Conservation (phyloP, 169 alveolate genomes). For the Babesia ovis region DNA sequence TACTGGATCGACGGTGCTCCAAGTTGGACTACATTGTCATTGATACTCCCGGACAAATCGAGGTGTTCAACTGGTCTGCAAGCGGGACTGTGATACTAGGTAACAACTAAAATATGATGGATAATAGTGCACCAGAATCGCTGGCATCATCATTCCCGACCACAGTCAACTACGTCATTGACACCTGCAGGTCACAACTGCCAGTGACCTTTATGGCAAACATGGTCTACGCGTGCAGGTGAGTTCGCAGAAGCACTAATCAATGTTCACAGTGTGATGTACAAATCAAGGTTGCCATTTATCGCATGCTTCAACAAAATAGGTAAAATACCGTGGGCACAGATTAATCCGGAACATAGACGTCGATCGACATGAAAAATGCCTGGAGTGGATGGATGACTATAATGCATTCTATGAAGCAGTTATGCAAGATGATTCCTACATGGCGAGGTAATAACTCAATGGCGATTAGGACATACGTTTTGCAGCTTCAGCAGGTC, state of each 20-base stretch:
- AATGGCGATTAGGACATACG: background rate
- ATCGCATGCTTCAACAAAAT: conserved; percentile 91
- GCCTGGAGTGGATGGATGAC: conserved; percentile 91
- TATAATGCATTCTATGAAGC: conserved; percentile 86
- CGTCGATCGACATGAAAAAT: conserved; percentile 73
- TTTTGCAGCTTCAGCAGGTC: conserved; percentile 84
- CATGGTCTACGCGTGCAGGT: conserved; percentile 95
- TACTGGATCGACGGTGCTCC: conserved; percentile 83
- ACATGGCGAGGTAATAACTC: conserved; percentile 73
- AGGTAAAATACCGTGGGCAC: conserved; percentile 73
- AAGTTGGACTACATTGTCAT: conserved; percentile 90
- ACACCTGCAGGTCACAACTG: conserved; percentile 92
- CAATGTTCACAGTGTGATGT: conserved; percentile 84
- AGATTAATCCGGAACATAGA: conserved; percentile 11
- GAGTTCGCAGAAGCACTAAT: too few relatives aligned
- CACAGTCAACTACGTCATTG: conserved; percentile 88
- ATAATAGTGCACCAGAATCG: conserved; percentile 76
- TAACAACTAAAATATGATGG: background rate
- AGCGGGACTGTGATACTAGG: conserved; percentile 93
- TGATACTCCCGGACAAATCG: conserved; percentile 99
- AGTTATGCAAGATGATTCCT: conserved; percentile 84
- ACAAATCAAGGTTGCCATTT: conserved; percentile 93
- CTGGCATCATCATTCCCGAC: conserved; percentile 93
- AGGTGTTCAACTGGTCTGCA: conserved; percentile 98
- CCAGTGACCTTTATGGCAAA: conserved; percentile 98